Percentiles rank a stretch among this genome's conserved stretches.
These are phyloP conservation scores for Agastache rugosa DNA, from an alignment of 257 asterid genomes.

Conservation along the genomic window DNA sequence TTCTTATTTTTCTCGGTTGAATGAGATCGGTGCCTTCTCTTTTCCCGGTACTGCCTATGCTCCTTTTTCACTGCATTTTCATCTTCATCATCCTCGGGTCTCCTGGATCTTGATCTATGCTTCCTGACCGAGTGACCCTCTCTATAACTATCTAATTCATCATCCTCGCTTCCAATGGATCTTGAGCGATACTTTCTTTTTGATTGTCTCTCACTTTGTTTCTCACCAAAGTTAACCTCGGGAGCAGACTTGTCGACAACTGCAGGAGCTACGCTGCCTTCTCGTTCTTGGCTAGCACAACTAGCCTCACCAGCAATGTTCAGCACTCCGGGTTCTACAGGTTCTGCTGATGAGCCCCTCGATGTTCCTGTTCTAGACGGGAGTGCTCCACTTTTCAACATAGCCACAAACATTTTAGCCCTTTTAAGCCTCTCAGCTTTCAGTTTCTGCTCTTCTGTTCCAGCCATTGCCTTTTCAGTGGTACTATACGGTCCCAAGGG, in stretches of 20 bases:
- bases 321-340: slow-evolving; percentile 49
- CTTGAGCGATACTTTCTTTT: slow-evolving; percentile 55
- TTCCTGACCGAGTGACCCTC: slow-evolving; percentile 48
- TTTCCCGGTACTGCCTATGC: slow-evolving; percentile 36
- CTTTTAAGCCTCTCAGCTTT: slow-evolving; percentile 89
- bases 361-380: slow-evolving; percentile 56
- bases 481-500: too few relatives aligned
- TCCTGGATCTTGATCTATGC: slow-evolving; percentile 56
- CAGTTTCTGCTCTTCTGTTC: slow-evolving; percentile 75
- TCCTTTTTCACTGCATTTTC: slow-evolving; percentile 42
- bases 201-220: slow-evolving; percentile 40
- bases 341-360: slow-evolving; percentile 67
- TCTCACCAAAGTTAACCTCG: slow-evolving; percentile 48
- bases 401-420: slow-evolving; percentile 91
- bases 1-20: slow-evolving; percentile 43
- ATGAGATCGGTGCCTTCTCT: slow-evolving; percentile 45
- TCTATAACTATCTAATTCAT: slow-evolving; percentile 37
- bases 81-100: slow-evolving; percentile 41
- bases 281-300: slow-evolving; percentile 46
- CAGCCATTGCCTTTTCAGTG: too few relatives aligned
- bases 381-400: slow-evolving; percentile 67
- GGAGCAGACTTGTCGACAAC: slow-evolving; percentile 42
- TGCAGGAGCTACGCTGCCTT: slow-evolving; percentile 52
- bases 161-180: slow-evolving; percentile 39
- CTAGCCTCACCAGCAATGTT: slow-evolving; percentile 42